Base-by-base conservation (phyloP, 164 flowering plant species). In the Pachysandra terminalis region DNA sequence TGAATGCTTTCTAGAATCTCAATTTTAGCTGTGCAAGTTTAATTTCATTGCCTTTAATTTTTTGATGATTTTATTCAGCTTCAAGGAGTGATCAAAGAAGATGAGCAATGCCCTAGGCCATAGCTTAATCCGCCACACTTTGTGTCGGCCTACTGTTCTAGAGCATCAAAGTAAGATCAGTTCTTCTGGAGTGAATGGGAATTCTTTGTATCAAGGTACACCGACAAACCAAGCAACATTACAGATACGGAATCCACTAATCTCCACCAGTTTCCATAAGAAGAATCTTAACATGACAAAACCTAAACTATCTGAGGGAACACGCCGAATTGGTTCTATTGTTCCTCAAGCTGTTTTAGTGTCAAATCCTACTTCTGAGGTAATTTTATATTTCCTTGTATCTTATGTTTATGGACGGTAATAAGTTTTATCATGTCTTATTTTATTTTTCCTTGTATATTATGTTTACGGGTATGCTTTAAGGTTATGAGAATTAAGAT, bases 31-130 rank as follows among this genome's bases (percentile, higher is more conserved):
- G 21, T 25, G 35, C 27, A 54, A 56, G 27, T 65, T 49, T 19
- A 2, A 9, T 2, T 51, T 16, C 1, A 23, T 51, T 17, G 19
- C 16, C 10, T 52, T 19, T 7, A 23, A 19, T 13, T 59, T 1
- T 71, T 41, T 52, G 59, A 65, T 10, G 10, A 3, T 6, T 65
- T 35, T 54, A 9, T 66, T 62, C 60, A 53, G 62, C 12, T 21
- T 63, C 27, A 37, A 19, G 2, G 32, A 57, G 25, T 61, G 58
- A 51, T 64, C 40, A 66, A 70, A 64, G 79, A 86, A 79, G 40
- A 93, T 93, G 98, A 89, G 90, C 75, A 86, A 77, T 73, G 65
- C 85, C 37, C 63, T 89, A 40, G 85, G 88, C 58, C 81, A 80
- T 60, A 74, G 83, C 58, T 71, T 89, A 59, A 73, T 84, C 59